Conservation (phyloP, 352 stramenopile genomes). For the Detonula confervacea region DNA sequence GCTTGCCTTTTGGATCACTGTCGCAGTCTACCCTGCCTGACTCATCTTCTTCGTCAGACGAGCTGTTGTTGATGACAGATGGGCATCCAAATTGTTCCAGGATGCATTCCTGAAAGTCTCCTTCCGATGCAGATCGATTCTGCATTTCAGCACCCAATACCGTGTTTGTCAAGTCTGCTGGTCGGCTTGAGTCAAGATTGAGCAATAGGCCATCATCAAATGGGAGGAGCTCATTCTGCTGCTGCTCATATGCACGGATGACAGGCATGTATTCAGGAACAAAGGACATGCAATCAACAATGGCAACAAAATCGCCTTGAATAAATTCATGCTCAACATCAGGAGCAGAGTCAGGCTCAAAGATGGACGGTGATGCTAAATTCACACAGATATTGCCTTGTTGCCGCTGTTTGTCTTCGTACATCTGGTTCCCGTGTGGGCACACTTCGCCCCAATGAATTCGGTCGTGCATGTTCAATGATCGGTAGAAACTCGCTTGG, state of each 20-base stretch:
- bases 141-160: conserved; percentile 38
- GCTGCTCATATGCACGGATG: conserved; percentile 86
- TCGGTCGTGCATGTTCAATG: conserved; percentile 32
- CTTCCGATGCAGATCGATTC: conserved; percentile 35
- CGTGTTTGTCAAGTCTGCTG: conserved; percentile 32
- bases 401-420: conserved; percentile 86
- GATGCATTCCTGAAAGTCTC: conserved; percentile 22
- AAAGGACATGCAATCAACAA: conserved; percentile 90
- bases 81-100: conserved; percentile 24
- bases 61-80: too few species aligned
- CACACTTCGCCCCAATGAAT: conserved; percentile 88
- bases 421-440: conserved; percentile 83
- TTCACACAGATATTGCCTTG: conserved; percentile 82
- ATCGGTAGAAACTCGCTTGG: conserved; percentile 12
- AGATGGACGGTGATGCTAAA: conserved; percentile 83
- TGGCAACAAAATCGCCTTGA: conserved; percentile 80
- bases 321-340: conserved; percentile 57
- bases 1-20: background rate
- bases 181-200: conserved; percentile 71
- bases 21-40: conserved; percentile 4
- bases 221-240: conserved; percentile 84
- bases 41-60: background rate
- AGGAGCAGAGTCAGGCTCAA: conserved; percentile 74
- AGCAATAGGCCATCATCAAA: conserved; percentile 87
- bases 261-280: conserved; percentile 90